Evolutionary conservation across 148 eudicot species (phyloP), one percentile per base, ranked within the genome.

Genomic region (Nepenthes gracilis): DNA sequence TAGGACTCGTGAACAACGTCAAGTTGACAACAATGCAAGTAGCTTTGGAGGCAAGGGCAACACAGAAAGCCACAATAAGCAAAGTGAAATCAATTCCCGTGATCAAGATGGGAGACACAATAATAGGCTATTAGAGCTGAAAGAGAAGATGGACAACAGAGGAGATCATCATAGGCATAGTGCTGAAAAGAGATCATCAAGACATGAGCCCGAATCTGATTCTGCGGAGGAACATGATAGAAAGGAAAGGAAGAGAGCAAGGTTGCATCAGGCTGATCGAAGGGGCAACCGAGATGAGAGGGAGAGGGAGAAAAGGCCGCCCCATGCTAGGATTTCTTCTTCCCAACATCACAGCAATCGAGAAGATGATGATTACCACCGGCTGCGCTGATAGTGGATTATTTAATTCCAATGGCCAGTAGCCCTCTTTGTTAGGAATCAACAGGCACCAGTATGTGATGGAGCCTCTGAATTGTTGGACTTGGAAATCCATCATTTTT

Each of bases 171-270:
- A 72, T 59, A 70, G 58, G 60, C 56, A 47, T 58, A 61, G 43
- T 63, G 61, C 32, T 59, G 76, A 76, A 60, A 72, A 51, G 69
- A 71, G 74, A 59, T 76, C 76, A 4, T 49, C 74, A 54, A 60
- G 78, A 78, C 66, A 52, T 64, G 78, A 72, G 57, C 58, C 65
- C 51, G 90, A 80, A 65, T 60, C 64, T 53, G 70, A 63, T 61
- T 68, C 69, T 40, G 74, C 76, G 53, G 81, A 76, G 60, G 74
- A 78, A 61, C 57, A 48, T 63, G 88, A 79, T 62, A 57, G 65
- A 70, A 79, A 80, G 73, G 83, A 67, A 61, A 89, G 78, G 33
- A 85, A 76, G 73, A 62, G 78, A 68, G 70, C 84, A 11, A 79
- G 72, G 68, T 69, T 73, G 55, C 59, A 61, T 37, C 84, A 71